These are phyloP conservation scores for Penicillium simplicissimum DNA, from an alignment of 495 filamentous ascomycete species.

Conservation along the genomic window DNA sequence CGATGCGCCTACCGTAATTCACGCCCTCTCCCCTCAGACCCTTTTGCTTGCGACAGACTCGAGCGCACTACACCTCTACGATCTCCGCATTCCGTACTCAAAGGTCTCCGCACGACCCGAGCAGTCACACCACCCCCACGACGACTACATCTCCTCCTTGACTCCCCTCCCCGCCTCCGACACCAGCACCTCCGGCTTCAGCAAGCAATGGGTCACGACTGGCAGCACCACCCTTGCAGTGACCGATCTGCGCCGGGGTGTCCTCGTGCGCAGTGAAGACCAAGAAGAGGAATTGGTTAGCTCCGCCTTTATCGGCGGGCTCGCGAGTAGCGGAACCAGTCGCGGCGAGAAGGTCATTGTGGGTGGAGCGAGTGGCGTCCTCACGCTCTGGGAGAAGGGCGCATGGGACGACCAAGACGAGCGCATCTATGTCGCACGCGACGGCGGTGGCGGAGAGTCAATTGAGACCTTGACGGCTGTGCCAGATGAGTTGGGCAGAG, in stretches of 20 bases:
- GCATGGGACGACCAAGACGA: constrained; percentile 95
- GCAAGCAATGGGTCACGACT: constrained; percentile 90
- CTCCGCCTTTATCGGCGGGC: constrained; percentile 68
- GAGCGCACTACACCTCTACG: constrained; percentile 84
- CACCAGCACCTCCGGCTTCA: constrained; percentile 77
- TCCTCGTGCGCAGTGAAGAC: constrained; percentile 83
- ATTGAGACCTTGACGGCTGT: constrained; percentile 69
- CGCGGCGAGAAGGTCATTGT: constrained; percentile 77
- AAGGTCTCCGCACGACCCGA: constrained; percentile 59
- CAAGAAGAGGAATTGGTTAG: constrained; percentile 91
- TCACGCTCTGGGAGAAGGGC: constrained; percentile 92
- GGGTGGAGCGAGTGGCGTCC: constrained; percentile 73
- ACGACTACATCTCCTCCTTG: constrained; percentile 90
- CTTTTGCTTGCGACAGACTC: constrained; percentile 90
- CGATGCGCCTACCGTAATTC: constrained; percentile 76
- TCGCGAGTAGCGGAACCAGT: constrained; percentile 60
- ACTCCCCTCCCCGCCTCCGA: constrained; percentile 77
- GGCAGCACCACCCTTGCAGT: constrained; percentile 88
- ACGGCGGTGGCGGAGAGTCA: constrained; percentile 60
- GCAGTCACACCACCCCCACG: constrained; percentile 81
- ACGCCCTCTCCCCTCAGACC: constrained; percentile 81
- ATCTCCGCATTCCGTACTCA: constrained; percentile 70
- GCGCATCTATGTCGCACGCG: constrained; percentile 68
- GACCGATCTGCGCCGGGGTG: constrained; percentile 80
- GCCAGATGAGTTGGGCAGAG: constrained; percentile 63